Conservation (phyloP, 2,329 filamentous ascomycete genomes). For the Claviceps sp. region DNA sequence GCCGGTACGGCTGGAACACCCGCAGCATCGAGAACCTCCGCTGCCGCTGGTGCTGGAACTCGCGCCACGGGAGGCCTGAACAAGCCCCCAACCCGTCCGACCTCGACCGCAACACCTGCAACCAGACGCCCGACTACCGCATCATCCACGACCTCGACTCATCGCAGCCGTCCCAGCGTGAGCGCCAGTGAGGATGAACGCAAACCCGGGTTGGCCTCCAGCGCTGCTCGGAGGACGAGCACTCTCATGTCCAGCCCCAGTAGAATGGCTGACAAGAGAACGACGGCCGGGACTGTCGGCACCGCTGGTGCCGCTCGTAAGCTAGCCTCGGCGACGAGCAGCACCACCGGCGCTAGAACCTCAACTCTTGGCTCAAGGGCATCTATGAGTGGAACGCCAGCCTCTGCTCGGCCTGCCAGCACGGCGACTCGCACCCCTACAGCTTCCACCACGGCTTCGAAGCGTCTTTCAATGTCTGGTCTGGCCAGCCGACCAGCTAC, state of each 20-base stretch:
- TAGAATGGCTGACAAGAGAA: constrained; percentile 22
- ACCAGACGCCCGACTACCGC: constrained; percentile 19
- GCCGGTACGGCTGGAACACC: constrained; percentile 17
- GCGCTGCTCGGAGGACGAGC: constrained; percentile 29
- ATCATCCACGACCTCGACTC: constrained; percentile 25
- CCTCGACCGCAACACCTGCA: constrained; percentile 17
- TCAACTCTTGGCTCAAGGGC: constrained; percentile 18
- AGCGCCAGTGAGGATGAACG: constrained; percentile 39
- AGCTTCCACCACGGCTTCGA: constrained; percentile 34
- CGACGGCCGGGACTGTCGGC: constrained; percentile 20
- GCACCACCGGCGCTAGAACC: constrained; percentile 26
- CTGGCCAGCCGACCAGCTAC: constrained; percentile 19
- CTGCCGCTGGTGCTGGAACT: constrained; percentile 2
- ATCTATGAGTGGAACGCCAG: constrained; percentile 13
- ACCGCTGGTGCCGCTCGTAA: constrained; percentile 21
- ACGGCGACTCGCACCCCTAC: constrained; percentile 23
- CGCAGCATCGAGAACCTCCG: constrained; percentile 9
- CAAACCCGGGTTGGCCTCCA: constrained; percentile 25
- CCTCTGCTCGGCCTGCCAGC: constrained; percentile 21
- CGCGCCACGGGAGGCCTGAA: constrained; percentile 19
- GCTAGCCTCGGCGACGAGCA: constrained; percentile 18
- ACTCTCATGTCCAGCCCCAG: constrained; percentile 26
- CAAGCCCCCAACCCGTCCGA: constrained; percentile 37
- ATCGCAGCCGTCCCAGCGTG: constrained; percentile 33
- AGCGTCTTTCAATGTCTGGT: constrained; percentile 41